phyloP scores from a whole-genome alignment of 306 rosid species.

The Dalbergia cultrata region DNA sequence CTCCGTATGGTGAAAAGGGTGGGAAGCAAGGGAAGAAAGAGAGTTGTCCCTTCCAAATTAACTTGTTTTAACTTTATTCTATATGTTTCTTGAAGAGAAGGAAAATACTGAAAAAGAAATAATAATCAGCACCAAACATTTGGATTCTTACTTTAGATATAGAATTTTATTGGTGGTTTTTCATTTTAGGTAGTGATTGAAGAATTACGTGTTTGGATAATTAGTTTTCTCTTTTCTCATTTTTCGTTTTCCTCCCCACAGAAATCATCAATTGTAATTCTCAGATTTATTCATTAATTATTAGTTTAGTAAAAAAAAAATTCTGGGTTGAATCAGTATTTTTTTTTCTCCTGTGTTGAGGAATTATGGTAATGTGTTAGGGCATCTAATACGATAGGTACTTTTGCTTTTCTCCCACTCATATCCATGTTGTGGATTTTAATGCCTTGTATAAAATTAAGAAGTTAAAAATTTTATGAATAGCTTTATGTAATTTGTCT shows the following conservation, averaged over 20 bases:
- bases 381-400: too few relatives aligned
- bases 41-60: slow-evolving; percentile 46
- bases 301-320: background rate
- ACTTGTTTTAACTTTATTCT: slow-evolving; percentile 42
- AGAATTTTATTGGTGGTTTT: background rate
- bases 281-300: background rate
- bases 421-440: too few relatives aligned
- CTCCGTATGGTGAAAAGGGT: slow-evolving; percentile 28
- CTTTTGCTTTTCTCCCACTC: too few relatives aligned
- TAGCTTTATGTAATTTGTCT: background rate
- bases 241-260: too few relatives aligned
- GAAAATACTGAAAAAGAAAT: background rate
- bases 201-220: background rate
- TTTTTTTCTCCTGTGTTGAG: too few relatives aligned
- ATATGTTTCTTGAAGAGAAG: slow-evolving; percentile 23
- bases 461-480: too few relatives aligned
- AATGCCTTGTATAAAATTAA: too few relatives aligned
- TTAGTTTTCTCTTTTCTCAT: too few relatives aligned
- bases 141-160: background rate
- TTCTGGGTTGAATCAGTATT: background rate
- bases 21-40: slow-evolving; percentile 19
- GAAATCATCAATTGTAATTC: background rate
- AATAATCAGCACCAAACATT: background rate
- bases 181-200: background rate
- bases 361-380: too few relatives aligned